These are phyloP conservation scores for Apiospora phragmitis DNA, from an alignment of 2,329 filamentous ascomycete species.

Conservation along the genomic window DNA sequence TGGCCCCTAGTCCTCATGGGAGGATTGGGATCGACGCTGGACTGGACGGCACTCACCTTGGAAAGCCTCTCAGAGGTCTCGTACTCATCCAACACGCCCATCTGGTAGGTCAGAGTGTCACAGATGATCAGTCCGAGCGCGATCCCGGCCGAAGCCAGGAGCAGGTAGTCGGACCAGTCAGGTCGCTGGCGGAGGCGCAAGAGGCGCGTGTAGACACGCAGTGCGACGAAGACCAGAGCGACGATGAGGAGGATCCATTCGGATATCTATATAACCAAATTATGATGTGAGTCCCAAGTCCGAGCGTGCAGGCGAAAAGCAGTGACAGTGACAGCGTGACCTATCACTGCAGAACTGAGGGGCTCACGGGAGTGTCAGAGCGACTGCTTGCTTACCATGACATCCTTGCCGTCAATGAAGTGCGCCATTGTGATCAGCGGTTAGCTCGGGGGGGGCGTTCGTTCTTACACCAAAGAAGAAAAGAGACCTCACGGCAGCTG, in stretches of 20 bases:
- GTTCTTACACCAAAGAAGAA: not conserved
- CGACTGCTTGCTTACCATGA: constrained; percentile 19
- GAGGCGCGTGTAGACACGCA: constrained; percentile 34
- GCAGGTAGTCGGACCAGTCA: constrained; percentile 29
- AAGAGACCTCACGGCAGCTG: not conserved
- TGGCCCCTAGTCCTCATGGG: not conserved
- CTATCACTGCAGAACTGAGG: not conserved
- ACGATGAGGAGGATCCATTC: constrained; percentile 34
- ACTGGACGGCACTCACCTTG: constrained; percentile 24
- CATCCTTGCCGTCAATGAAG: constrained; percentile 26
- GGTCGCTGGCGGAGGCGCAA: constrained; percentile 31
- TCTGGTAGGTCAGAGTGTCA: constrained; percentile 33
- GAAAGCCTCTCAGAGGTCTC: constrained; percentile 31
- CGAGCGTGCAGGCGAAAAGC: not conserved
- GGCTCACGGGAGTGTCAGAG: not conserved
- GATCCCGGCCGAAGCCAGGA: constrained; percentile 30
- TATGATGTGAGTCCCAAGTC: constrained; percentile 7
- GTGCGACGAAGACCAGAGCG: constrained; percentile 28
- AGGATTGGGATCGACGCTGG: not conserved
- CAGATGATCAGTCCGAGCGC: constrained; percentile 35
- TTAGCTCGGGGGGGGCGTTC: not conserved
- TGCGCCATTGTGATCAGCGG: constrained; percentile 19
- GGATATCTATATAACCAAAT: constrained; percentile 25
- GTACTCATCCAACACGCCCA: constrained; percentile 33
- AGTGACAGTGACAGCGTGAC: not conserved